These are phyloP conservation scores for Ophidiomyces ophidiicola DNA, from an alignment of 2,329 filamentous ascomycete species.

Conservation along the genomic window DNA sequence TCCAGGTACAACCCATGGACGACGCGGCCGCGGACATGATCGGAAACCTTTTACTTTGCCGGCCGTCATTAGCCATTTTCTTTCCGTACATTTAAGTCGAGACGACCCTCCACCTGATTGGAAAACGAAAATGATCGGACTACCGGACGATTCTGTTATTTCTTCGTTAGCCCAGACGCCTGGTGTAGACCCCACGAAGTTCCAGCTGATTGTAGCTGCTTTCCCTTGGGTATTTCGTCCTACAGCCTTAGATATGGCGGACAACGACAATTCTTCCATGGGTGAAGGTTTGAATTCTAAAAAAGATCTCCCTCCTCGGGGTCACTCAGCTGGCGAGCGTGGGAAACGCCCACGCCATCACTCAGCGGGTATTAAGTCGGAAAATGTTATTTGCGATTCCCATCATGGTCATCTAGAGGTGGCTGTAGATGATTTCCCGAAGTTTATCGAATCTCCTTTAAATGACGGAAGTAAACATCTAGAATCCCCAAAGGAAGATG, in stretches of 20 bases:
- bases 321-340: slow-evolving; percentile 1
- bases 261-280: not conserved
- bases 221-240: slow-evolving; percentile 36
- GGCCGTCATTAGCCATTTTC: slow-evolving; percentile 28
- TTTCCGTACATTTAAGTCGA: slow-evolving; percentile 25
- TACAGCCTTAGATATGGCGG: not conserved
- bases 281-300: slow-evolving; percentile 1
- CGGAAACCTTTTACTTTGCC: slow-evolving; percentile 22
- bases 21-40: slow-evolving; percentile 15
- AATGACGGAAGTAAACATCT: slow-evolving; percentile 15
- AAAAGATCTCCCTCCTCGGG: not conserved
- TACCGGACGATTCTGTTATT: slow-evolving; percentile 37
- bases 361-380: not conserved
- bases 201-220: slow-evolving; percentile 40
- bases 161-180: slow-evolving; percentile 35
- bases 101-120: slow-evolving; percentile 36
- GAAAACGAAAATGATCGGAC: slow-evolving; percentile 49
- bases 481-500: slow-evolving; percentile 33
- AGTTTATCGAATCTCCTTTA: slow-evolving; percentile 16
- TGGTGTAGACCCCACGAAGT: slow-evolving; percentile 47
- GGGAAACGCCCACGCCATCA: not conserved
- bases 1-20: slow-evolving; percentile 7
- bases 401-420: slow-evolving; percentile 14
- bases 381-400: not conserved
- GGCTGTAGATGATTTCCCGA: slow-evolving; percentile 17